phyloP scores from a whole-genome alignment of 2,329 filamentous ascomycete species.

The Westerdykella sp. region DNA sequence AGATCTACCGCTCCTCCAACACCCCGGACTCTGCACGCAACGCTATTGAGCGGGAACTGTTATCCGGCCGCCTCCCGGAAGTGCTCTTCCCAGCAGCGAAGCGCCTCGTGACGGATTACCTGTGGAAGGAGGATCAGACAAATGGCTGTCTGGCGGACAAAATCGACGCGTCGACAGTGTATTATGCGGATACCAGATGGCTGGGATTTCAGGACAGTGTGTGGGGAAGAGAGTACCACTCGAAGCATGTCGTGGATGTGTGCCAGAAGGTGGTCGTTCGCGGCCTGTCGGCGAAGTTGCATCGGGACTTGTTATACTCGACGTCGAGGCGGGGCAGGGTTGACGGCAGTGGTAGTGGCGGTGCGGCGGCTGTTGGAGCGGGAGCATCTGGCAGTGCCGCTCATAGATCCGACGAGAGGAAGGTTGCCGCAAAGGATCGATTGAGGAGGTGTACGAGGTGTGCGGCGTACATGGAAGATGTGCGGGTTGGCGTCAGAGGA shows the following conservation, averaged over 20 bases:
- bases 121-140: constrained; percentile 42
- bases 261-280: constrained; percentile 47
- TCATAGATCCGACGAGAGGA: constrained; percentile 6
- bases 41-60: constrained; percentile 48
- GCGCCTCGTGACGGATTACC: constrained; percentile 40
- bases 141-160: constrained; percentile 48
- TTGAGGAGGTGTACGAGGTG: constrained; percentile 42
- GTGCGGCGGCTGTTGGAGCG: not conserved
- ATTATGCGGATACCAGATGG: constrained; percentile 65
- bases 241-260: constrained; percentile 54
- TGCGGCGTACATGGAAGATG: constrained; percentile 44
- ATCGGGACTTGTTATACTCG: constrained; percentile 10
- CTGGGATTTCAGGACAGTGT: constrained; percentile 59
- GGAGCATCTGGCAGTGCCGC: not conserved
- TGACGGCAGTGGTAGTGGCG: constrained; percentile 2
- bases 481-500: constrained; percentile 26
- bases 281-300: constrained; percentile 19
- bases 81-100: constrained; percentile 46
- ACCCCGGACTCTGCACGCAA: constrained; percentile 37
- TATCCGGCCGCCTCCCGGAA: constrained; percentile 47
- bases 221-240: constrained; percentile 54
- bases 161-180: constrained; percentile 61
- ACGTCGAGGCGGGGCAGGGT: constrained; percentile 5
- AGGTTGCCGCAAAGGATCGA: constrained; percentile 15
- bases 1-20: constrained; percentile 47